These are phyloP conservation scores for Quillaja saponaria DNA, from an alignment of 306 rosid genomes.

Conservation along the genomic window DNA sequence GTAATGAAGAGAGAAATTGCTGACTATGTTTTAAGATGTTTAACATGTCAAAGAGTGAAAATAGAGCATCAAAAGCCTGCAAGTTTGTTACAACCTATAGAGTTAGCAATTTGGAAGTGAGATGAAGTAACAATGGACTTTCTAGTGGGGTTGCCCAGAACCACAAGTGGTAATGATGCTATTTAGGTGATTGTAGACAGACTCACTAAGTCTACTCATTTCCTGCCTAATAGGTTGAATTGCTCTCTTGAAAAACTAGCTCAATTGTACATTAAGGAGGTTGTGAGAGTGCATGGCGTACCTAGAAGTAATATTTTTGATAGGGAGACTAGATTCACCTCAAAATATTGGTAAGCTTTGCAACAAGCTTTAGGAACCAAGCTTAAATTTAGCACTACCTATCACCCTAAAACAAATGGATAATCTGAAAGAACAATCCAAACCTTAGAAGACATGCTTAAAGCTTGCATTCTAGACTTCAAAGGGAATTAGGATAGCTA, in stretches of 20 bases:
- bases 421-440: background rate
- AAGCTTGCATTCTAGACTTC: background rate
- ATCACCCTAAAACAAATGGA: background rate
- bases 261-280: background rate
- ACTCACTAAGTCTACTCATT: background rate
- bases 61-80: no score
- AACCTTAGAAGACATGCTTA: background rate
- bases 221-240: background rate
- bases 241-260: no score
- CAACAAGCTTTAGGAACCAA: background rate
- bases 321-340: background rate
- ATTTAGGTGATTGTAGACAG: no score
- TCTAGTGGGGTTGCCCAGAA: no score
- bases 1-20: no score
- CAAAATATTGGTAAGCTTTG: background rate
- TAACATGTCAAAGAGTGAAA: no score
- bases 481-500: background rate
- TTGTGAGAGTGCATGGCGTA: background rate
- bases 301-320: background rate
- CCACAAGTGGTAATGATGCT: no score
- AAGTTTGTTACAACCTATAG: no score
- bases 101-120: no score
- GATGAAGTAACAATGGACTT: no score
- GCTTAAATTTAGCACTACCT: background rate
- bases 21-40: no score